These are phyloP conservation scores for Solanum hybrid DNA, from an alignment of 305 asterid species.

Conservation along the genomic window DNA sequence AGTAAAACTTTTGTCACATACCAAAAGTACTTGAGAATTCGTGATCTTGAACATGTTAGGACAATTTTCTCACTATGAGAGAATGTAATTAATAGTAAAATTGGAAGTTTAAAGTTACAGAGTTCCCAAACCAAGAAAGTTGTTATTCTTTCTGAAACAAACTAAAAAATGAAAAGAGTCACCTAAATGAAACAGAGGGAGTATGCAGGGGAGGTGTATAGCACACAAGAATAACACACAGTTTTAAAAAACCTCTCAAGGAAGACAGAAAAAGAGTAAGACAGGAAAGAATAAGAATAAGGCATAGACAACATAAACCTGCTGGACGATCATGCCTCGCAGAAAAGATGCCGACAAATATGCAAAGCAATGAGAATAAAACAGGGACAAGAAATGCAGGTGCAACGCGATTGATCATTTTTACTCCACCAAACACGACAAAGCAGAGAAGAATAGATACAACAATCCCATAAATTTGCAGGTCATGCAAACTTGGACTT, in stretches of 20 bases:
- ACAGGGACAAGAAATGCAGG: conserved; percentile 95
- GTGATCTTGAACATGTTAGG: neutral
- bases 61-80: neutral
- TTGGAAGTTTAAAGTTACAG: neutral
- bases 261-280: neutral
- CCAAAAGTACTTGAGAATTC: neutral
- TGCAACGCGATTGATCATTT: conserved; percentile 93
- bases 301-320: conserved; percentile 31
- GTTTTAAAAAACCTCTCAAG: neutral
- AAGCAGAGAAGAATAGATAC: conserved; percentile 89
- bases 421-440: conserved; percentile 97
- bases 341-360: conserved; percentile 72
- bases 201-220: neutral
- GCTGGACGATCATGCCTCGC: conserved; percentile 65
- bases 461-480: conserved; percentile 87
- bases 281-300: conserved; percentile 3
- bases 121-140: neutral
- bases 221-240: neutral
- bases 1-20: neutral
- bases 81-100: neutral
- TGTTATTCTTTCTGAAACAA: neutral
- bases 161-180: neutral
- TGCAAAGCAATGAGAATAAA: conserved; percentile 71
- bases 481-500: conserved; percentile 90
- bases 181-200: neutral